phyloP scores from a whole-genome alignment of 2,329 filamentous ascomycete species.

The Penicillium crustosum region DNA sequence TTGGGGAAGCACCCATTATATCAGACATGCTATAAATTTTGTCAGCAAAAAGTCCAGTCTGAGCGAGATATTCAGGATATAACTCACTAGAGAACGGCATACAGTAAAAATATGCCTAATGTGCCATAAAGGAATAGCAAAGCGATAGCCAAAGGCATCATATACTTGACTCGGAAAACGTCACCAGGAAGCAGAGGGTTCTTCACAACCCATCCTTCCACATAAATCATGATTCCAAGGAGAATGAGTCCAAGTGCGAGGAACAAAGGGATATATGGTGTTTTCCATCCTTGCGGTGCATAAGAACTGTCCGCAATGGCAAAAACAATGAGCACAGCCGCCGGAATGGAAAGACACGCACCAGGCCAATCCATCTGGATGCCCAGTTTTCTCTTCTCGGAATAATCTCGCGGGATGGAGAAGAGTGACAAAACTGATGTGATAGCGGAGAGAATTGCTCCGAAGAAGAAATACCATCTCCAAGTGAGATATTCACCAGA shows the following conservation, averaged over 20 bases:
- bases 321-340: conserved; percentile 69
- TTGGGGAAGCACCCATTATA: conserved; percentile 58
- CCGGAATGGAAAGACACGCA: conserved; percentile 59
- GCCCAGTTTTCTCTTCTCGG: conserved; percentile 35
- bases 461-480: conserved; percentile 70
- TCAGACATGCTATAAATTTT: conserved; percentile 54
- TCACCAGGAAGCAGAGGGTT: conserved; percentile 69
- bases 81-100: conserved; percentile 65
- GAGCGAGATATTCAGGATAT: no score
- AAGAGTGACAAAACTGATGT: conserved; percentile 48
- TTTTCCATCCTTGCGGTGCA: conserved; percentile 68
- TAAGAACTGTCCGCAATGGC: conserved; percentile 72
- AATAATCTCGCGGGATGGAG: conserved; percentile 49
- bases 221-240: conserved; percentile 62
- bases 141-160: conserved; percentile 61
- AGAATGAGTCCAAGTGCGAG: conserved; percentile 63
- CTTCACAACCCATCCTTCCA: conserved; percentile 69
- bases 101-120: conserved; percentile 68
- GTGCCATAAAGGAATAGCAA: conserved; percentile 68
- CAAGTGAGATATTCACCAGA: conserved; percentile 56
- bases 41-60: background rate
- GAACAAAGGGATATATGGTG: conserved; percentile 67
- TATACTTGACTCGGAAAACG: conserved; percentile 67
- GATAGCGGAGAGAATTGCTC: conserved; percentile 53
- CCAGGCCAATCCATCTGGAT: conserved; percentile 71